A percentile compares a stretch with the other conserved stretches of the same genome.
Evolutionary conservation across 1,284 basidiomycete genomes (phyloP).

Genomic region (Boletus sp.): DNA sequence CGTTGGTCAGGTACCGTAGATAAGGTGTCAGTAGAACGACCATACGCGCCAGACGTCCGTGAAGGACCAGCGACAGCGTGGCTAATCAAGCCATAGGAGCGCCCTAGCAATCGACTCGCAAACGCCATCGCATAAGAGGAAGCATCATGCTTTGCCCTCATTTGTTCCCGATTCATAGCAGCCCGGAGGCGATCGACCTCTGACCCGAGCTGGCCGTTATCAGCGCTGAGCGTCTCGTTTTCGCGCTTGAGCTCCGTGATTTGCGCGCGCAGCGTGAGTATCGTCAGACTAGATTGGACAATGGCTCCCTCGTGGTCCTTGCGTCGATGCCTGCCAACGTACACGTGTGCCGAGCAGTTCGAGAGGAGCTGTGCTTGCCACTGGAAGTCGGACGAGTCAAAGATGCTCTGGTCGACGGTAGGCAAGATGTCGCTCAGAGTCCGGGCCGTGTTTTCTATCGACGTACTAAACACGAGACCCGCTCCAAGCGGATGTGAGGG

Average conservation of each 20-base stretch:
- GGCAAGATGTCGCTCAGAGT: conserved; percentile 49
- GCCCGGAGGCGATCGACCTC: conserved; percentile 31
- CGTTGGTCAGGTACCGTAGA: neutral
- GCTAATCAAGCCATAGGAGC: conserved; percentile 15
- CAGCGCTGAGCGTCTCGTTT: conserved; percentile 31
- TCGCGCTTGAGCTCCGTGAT: conserved; percentile 36
- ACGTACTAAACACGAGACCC: conserved; percentile 47
- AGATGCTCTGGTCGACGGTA: conserved; percentile 39
- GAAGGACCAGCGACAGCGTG: conserved; percentile 28
- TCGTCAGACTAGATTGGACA: conserved; percentile 45
- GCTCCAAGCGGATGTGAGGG: conserved; percentile 54
- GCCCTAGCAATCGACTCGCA: neutral
- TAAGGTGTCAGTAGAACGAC: neutral
- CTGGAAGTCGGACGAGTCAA: conserved; percentile 45
- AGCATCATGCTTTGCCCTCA: neutral
- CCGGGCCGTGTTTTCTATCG: conserved; percentile 38
- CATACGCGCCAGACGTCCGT: neutral
- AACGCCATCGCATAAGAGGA: neutral
- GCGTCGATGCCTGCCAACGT: conserved; percentile 32
- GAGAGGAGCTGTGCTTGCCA: conserved; percentile 64
- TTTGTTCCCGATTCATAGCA: conserved; percentile 20
- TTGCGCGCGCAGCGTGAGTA: conserved; percentile 42
- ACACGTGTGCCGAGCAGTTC: conserved; percentile 55
- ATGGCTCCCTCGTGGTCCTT: conserved; percentile 33
- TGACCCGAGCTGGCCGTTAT: conserved; percentile 34